Base-by-base conservation (phyloP, 495 filamentous ascomycete genomes). In the Aspergillus homomorphus region DNA sequence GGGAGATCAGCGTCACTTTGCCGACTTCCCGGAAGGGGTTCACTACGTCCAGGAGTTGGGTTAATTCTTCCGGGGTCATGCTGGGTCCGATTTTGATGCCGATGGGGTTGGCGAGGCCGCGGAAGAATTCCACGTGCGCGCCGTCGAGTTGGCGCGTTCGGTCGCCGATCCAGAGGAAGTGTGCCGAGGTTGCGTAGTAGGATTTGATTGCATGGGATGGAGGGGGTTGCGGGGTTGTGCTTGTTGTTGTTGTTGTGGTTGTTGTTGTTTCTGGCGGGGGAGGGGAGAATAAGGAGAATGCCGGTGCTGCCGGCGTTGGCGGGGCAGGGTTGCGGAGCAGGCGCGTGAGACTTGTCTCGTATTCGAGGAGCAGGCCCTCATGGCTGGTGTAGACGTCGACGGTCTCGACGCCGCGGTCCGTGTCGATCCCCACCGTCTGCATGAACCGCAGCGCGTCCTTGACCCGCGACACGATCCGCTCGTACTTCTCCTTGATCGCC, bases 151-250 rank as follows among this genome's bases (percentile, higher is more conserved):
- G 93, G 28, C 94, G 85, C 1, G 94, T 98, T 54, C 94, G 89
- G 72, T 98, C 94, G 24, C 94, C 94, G 67, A 98, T 93, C 94
- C 94, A 98, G 65, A 98, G 80, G 77, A 98, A 97, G 72, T 98
- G 95, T 0, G 90, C 89, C n/a, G 89, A 94, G 0, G 94, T 98
- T 69, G 94, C 84, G 74, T 89, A 96, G 78, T 85, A 92, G 57
- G 79, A 77, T 65, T 62, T 59, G 6, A 30, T 58, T 0, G 62
- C 23, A 54, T 45, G 21, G 57, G 58, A 16, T 20, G 64, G 48
- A 49, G 10, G 46, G 46, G 50, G 44, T 30, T 42, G 20, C 33
- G 53, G 5, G 3, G 52, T 12, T 50, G 48, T 22, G 46, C 22
- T 18, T 50, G 58, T n/a, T 43, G 60, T 65, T 20, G 52, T 54